Conservation (phyloP, 169 alveolate genomes). For the Theileria parva region DNA sequence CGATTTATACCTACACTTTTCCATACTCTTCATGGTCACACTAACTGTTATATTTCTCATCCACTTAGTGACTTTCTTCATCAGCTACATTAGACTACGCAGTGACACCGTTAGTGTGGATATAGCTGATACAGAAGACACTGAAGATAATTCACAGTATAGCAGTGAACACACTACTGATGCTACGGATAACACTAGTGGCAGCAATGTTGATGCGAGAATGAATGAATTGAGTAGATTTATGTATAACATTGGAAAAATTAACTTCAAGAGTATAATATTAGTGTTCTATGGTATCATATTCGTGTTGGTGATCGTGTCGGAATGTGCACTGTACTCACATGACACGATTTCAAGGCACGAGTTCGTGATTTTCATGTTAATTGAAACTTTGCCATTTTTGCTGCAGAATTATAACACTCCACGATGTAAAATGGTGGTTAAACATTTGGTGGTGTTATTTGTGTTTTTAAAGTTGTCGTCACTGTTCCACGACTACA, state of each 20-base stretch:
- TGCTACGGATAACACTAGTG: neutral
- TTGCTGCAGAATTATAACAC: neutral
- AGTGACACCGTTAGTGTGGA: neutral
- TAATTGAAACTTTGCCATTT: slow-evolving; percentile 16
- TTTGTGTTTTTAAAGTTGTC: slow-evolving; percentile 18
- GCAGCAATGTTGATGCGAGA: too few relatives aligned
- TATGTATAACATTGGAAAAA: neutral
- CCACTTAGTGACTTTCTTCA: neutral
- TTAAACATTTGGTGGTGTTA: slow-evolving; percentile 2
- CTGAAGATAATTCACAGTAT: neutral
- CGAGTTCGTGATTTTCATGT: slow-evolving; percentile 2
- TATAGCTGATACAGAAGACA: neutral
- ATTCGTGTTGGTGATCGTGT: slow-evolving; percentile 21
- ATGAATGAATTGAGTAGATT: neutral
- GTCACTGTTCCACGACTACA: slow-evolving; percentile 33
- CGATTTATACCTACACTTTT: neutral
- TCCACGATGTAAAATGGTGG: slow-evolving; percentile 2
- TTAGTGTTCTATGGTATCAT: slow-evolving; percentile 17
- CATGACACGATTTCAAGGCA: slow-evolving; percentile 43
- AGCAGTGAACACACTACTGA: neutral
- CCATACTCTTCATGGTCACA: neutral
- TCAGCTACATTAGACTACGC: neutral
- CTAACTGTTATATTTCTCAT: neutral
- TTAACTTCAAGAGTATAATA: neutral
- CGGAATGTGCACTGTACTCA: slow-evolving; percentile 49